A percentile compares a stretch with the other conserved stretches of the same genome.
Evolutionary conservation across 1,284 basidiomycete species (phyloP).

Genomic region (Microstroma glucosiphilum): DNA sequence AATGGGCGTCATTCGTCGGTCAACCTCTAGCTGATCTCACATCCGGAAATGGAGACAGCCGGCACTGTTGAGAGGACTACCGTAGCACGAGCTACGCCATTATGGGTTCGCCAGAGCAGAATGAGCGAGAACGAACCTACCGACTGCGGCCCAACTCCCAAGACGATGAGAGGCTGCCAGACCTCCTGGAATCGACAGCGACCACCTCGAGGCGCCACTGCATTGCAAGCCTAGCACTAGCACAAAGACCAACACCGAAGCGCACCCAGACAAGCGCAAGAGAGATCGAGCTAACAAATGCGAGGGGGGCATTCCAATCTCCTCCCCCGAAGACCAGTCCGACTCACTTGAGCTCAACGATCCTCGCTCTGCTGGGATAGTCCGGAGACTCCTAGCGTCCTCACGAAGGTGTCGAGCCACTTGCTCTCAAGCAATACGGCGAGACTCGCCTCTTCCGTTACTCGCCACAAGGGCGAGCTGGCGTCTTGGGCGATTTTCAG

Average conservation of each 20-base stretch:
- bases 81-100: no score
- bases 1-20: neutral
- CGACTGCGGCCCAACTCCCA: neutral
- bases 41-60: no score
- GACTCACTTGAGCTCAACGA: neutral
- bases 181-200: neutral
- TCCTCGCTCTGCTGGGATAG: neutral
- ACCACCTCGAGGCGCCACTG: neutral
- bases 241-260: neutral
- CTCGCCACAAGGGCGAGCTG: neutral
- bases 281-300: neutral
- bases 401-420: neutral
- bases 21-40: no score
- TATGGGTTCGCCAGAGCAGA: no score
- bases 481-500: constrained; percentile 7
- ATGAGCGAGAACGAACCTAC: no score
- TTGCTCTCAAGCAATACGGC: neutral
- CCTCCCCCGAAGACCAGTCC: neutral
- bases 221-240: neutral
- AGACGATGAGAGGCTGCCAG: neutral
- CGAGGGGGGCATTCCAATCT: constrained; percentile 8
- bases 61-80: no score
- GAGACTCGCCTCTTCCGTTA: constrained; percentile 7
- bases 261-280: neutral
- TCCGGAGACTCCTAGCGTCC: neutral